Base-by-base conservation (phyloP, 1,284 basidiomycete genomes). In the Moniliella sp. region DNA sequence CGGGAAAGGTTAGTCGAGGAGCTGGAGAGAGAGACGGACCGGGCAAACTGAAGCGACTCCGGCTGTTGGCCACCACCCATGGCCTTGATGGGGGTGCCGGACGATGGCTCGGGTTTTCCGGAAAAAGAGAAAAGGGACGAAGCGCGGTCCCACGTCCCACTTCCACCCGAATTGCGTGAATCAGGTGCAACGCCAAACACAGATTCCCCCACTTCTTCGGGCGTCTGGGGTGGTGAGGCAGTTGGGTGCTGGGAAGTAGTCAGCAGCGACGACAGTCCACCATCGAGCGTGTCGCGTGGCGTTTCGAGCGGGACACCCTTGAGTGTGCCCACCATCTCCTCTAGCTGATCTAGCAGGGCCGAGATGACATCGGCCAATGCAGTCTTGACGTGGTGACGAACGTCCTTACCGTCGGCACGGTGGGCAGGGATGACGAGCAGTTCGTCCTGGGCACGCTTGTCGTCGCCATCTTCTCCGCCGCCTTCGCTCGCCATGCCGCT, bases 341-440 rank as follows among this genome's bases (percentile, higher is more conserved):
- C 45, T 10, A 58, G 32, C 1, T 44, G 45, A 27, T 59, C 56
- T 7, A 59, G 37, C 8, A 57, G 30, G 13, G 34, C 34, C 27
- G 39, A 45, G 12, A 59, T 42, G 3, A 54, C 36, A 26, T 54
- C 50, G 4, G 51, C 43, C 1, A 59, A 32, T 5, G 54, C 37
- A 13, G 49, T 55, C 23, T 47, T 46, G 31, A 59, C 39, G 35
- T 59, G 57, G 33, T 55, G 57, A 1, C 45, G 38, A 7, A 58
- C 49, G 18, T 58, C 56, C 25, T 57, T 53, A 3, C 45, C 43
- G 28, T 58, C 56, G 16, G 42, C 45, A 3, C 56, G 39, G 7
- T 54, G 46, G 1, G 56, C 51, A 0, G 56, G 56, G 15, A 58
- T 54, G 33, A 57, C 45, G 36, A 55, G 37, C 2, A 58, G 39